Percentiles rank a stretch among this genome's conserved stretches.
These are phyloP conservation scores for Haplosporangium sp. DNA, from an alignment of 371 early-diverging fungal species.

Conservation along the genomic window DNA sequence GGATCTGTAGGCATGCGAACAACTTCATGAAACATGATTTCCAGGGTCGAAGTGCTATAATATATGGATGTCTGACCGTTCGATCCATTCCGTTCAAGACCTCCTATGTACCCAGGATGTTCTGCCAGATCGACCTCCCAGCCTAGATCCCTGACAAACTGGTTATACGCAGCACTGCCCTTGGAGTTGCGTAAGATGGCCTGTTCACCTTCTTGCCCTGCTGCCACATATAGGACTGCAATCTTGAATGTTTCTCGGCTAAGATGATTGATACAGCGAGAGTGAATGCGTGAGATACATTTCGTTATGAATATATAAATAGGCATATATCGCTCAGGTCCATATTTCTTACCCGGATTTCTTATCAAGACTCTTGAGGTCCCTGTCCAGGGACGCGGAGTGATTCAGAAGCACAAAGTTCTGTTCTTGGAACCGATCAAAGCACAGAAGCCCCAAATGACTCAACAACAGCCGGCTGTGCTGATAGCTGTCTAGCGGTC, in stretches of 20 bases:
- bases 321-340: not conserved
- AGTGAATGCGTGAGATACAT: not conserved
- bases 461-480: conserved; percentile 76
- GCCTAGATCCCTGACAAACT: conserved; percentile 88
- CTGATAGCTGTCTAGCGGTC: conserved; percentile 68
- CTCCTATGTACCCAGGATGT: conserved; percentile 90
- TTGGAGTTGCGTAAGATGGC: conserved; percentile 81
- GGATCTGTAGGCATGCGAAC: conserved; percentile 90
- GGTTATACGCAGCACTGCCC: conserved; percentile 77
- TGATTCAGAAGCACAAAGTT: conserved; percentile 77
- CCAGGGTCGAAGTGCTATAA: conserved; percentile 82
- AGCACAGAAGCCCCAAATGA: conserved; percentile 79
- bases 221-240: conserved; percentile 91
- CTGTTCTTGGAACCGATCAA: conserved; percentile 78
- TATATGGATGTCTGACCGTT: conserved; percentile 86
- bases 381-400: conserved; percentile 73
- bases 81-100: conserved; percentile 82
- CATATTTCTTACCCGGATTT: conserved; percentile 71
- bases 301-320: not conserved
- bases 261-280: conserved; percentile 1
- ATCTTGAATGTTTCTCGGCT: conserved; percentile 90
- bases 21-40: conserved; percentile 94
- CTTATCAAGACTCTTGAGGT: conserved; percentile 81
- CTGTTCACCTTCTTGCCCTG: conserved; percentile 89
- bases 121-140: conserved; percentile 86